Percentiles rank a stretch among this genome's conserved stretches.
Conservation (phyloP, 2,329 filamentous ascomycete genomes). For the Colletotrichum lini region DNA sequence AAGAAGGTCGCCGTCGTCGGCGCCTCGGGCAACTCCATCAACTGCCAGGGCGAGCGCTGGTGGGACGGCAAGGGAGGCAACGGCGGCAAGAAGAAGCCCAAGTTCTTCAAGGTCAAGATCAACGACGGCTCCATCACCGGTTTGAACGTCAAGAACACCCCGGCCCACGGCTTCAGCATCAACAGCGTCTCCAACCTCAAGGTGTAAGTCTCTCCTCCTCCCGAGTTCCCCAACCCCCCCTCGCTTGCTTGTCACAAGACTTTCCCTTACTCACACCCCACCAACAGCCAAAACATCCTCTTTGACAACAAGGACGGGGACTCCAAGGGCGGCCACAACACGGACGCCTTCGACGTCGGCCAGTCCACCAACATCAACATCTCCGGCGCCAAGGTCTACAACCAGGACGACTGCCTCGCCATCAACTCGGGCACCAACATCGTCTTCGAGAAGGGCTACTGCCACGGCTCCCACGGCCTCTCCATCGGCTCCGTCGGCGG, state of each 20-base stretch:
- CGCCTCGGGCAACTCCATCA: slow-evolving; percentile 65
- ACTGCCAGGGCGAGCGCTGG: slow-evolving; percentile 70
- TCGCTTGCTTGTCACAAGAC: no score
- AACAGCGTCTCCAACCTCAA: slow-evolving; percentile 53
- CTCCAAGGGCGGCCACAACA: slow-evolving; percentile 63
- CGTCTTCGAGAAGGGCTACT: slow-evolving; percentile 60
- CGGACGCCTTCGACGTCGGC: slow-evolving; percentile 72
- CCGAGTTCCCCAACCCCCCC: no score
- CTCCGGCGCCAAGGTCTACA: slow-evolving; percentile 66
- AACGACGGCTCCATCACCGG: slow-evolving; percentile 54
- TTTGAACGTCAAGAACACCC: slow-evolving; percentile 59
- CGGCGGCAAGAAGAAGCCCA: slow-evolving; percentile 74
- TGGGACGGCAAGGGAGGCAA: slow-evolving; percentile 75
- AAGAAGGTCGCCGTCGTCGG: slow-evolving; percentile 68
- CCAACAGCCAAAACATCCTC: slow-evolving; percentile 50
- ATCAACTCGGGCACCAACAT: slow-evolving; percentile 68
- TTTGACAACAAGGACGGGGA: slow-evolving; percentile 58
- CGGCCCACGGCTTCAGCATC: slow-evolving; percentile 59
- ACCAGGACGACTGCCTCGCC: slow-evolving; percentile 75
- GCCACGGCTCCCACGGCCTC: slow-evolving; percentile 60
- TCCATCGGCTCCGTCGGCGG: slow-evolving; percentile 62
- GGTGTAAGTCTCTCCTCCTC: slow-evolving; percentile 47
- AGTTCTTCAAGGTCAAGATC: slow-evolving; percentile 68
- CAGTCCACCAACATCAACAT: slow-evolving; percentile 65
- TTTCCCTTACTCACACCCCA: no score